These are phyloP conservation scores for Ganoderma boninense DNA, from an alignment of 1,284 basidiomycete species.

Conservation along the genomic window DNA sequence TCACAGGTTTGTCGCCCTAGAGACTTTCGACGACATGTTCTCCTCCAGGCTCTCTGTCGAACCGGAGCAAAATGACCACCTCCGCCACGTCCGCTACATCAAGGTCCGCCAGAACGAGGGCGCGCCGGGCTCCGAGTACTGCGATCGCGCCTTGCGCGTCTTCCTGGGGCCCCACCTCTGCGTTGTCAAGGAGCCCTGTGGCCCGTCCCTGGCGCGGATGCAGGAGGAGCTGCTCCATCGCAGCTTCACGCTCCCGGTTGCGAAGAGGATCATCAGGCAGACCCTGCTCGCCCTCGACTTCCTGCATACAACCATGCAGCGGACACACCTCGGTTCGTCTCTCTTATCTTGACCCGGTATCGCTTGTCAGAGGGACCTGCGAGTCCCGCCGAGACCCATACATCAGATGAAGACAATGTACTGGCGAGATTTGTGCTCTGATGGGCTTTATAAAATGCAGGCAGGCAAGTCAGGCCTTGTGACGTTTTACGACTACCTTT, in stretches of 20 bases:
- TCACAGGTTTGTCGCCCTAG: no score
- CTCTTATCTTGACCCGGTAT: no score
- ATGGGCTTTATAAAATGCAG: no score
- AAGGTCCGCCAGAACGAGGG: background rate
- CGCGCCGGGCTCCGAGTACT: background rate
- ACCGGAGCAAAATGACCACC: no score
- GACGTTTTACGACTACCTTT: no score
- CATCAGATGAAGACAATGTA: no score
- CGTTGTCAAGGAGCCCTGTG: conserved; percentile 1
- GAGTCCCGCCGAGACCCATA: no score
- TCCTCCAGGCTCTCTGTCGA: no score
- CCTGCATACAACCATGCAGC: conserved; percentile 14
- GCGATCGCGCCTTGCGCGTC: background rate
- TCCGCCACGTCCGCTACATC: background rate
- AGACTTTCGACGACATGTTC: no score
- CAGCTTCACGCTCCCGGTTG: conserved; percentile 8
- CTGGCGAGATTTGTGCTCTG: no score
- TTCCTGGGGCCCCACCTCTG: background rate
- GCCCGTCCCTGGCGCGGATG: conserved; percentile 11
- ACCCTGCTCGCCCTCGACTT: conserved; percentile 25
- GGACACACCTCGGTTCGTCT: background rate
- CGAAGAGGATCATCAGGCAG: conserved; percentile 19
- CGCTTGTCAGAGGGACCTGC: no score
- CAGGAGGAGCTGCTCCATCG: background rate
- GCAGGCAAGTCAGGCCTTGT: no score